phyloP scores from a whole-genome alignment of 345 rosid species.

The Sapria himalayana region DNA sequence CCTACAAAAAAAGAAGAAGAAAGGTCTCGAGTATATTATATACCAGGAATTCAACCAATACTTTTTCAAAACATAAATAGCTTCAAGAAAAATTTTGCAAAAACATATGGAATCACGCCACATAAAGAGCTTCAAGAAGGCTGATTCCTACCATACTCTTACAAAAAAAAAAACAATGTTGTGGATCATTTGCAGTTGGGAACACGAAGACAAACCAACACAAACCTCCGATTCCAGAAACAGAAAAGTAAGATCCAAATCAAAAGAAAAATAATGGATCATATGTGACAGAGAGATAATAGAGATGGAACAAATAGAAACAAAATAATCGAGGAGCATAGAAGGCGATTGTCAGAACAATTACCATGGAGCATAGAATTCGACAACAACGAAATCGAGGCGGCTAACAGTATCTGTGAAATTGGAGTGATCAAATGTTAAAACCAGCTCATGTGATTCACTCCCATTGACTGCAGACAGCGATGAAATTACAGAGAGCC shows the following conservation, averaged over 20 bases:
- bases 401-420: slow-evolving; percentile 56
- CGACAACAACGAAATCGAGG: slow-evolving; percentile 77
- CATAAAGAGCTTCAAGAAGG: too few species aligned
- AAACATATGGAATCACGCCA: too few species aligned
- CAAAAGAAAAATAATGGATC: not conserved
- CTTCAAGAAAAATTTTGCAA: too few species aligned
- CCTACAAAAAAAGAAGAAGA: slow-evolving; percentile 20
- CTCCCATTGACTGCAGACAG: slow-evolving; percentile 17
- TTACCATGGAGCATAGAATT: slow-evolving; percentile 97
- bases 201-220: too few species aligned
- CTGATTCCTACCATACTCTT: too few species aligned
- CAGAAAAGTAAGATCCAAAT: not conserved
- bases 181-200: too few species aligned
- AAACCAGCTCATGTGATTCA: slow-evolving; percentile 50
- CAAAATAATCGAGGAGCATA: not conserved
- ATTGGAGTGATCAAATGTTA: slow-evolving; percentile 74
- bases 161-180: too few species aligned
- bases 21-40: too few species aligned
- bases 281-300: not conserved
- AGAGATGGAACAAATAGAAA: not conserved
- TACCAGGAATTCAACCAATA: too few species aligned
- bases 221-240: too few species aligned
- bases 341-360: not conserved
- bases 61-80: too few species aligned
- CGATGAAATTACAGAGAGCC: slow-evolving; percentile 16